Conservation (phyloP, 2,329 filamentous ascomycete species). For the Calcarisporium arbuscula region DNA sequence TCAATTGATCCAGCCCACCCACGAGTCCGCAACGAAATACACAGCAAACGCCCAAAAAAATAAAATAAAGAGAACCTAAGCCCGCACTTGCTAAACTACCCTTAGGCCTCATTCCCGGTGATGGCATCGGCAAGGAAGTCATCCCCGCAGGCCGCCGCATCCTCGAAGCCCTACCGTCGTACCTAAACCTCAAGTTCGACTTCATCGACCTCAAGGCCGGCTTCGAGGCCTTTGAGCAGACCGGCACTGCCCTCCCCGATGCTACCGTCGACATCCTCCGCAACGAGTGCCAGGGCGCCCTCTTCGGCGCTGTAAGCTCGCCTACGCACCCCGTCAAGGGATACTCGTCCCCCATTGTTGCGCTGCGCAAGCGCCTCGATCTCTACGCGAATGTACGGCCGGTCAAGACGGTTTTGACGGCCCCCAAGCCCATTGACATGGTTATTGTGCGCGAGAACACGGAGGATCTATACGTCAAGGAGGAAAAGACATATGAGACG, state of each 20-base stretch:
- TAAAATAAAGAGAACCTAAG: no score
- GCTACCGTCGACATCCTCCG: constrained; percentile 84
- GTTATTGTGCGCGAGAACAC: constrained; percentile 99
- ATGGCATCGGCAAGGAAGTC: constrained; percentile 97
- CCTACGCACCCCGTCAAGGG: constrained; percentile 85
- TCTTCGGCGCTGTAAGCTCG: constrained; percentile 94
- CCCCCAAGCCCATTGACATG: constrained; percentile 73
- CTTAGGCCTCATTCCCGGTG: constrained; percentile 87
- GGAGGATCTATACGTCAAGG: constrained; percentile 96
- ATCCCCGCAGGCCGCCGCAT: constrained; percentile 89
- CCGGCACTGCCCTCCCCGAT: constrained; percentile 81
- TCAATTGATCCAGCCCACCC: neutral
- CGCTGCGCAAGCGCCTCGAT: constrained; percentile 87
- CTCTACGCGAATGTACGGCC: constrained; percentile 97
- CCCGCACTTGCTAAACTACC: neutral
- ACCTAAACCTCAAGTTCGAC: constrained; percentile 86
- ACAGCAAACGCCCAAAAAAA: constrained; percentile 2
- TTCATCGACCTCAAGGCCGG: constrained; percentile 91
- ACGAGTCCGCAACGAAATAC: no score
- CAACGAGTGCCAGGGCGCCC: constrained; percentile 87
- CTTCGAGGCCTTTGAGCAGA: constrained; percentile 88
- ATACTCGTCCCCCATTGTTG: constrained; percentile 95
- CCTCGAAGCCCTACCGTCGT: constrained; percentile 87
- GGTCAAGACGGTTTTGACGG: constrained; percentile 73
- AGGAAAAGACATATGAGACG: constrained; percentile 77